Percentiles rank a stretch among this genome's conserved stretches.
These are phyloP conservation scores for Yamadazyma ubonensis DNA, from an alignment of 805 yeast species.

Conservation along the genomic window DNA sequence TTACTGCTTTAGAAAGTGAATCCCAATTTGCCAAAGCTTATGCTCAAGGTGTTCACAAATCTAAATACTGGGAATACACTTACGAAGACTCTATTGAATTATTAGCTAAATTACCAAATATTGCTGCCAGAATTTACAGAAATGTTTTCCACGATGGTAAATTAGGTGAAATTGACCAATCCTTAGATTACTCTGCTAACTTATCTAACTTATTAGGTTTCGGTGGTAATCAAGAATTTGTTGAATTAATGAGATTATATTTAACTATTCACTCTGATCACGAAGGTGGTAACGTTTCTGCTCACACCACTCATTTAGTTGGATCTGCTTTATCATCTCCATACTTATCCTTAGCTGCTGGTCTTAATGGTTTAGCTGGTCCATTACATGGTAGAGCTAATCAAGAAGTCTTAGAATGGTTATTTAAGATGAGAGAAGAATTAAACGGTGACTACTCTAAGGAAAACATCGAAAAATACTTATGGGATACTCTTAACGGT, in stretches of 20 bases:
- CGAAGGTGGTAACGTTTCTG: slow-evolving; percentile 83
- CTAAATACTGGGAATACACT: slow-evolving; percentile 72
- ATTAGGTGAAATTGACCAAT: slow-evolving; percentile 50
- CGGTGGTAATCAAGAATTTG: slow-evolving; percentile 55
- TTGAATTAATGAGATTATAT: slow-evolving; percentile 69
- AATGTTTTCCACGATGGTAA: slow-evolving; percentile 58
- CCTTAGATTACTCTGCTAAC: slow-evolving; percentile 72
- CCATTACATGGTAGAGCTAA: slow-evolving; percentile 85
- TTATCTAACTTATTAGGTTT: slow-evolving; percentile 64
- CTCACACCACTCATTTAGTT: slow-evolving; percentile 78
- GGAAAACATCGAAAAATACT: slow-evolving; percentile 58
- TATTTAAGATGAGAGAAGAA: slow-evolving; percentile 60
- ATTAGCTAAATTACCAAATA: slow-evolving; percentile 70
- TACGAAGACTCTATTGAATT: slow-evolving; percentile 70
- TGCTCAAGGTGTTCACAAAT: slow-evolving; percentile 65
- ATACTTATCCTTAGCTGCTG: slow-evolving; percentile 72
- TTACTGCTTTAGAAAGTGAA: slow-evolving; percentile 69
- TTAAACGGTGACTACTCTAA: slow-evolving; percentile 59
- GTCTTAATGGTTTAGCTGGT: slow-evolving; percentile 81
- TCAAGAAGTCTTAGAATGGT: slow-evolving; percentile 79
- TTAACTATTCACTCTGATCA: slow-evolving; percentile 77
- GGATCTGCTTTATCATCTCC: slow-evolving; percentile 82
- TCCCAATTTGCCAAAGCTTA: slow-evolving; percentile 72
- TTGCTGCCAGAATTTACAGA: slow-evolving; percentile 74
- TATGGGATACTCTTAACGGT: slow-evolving; percentile 69